phyloP scores from a whole-genome alignment of 2,329 filamentous ascomycete genomes.

The Talaromyces pinophilus region DNA sequence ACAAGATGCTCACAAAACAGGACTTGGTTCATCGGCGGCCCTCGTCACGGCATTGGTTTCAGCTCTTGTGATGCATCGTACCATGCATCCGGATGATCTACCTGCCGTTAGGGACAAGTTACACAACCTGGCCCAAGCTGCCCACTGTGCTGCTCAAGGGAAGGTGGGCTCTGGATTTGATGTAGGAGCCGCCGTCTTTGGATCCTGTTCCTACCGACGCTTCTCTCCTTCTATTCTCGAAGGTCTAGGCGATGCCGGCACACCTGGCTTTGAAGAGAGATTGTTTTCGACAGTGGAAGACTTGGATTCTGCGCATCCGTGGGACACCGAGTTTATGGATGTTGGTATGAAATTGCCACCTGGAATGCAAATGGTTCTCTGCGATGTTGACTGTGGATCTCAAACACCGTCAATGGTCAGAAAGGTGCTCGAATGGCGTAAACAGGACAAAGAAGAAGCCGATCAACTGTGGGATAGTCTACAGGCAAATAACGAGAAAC shows the following conservation, averaged over 20 bases:
- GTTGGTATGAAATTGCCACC: conserved; percentile 69
- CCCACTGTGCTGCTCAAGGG: conserved; percentile 93
- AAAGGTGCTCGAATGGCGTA: conserved; percentile 80
- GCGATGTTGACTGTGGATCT: conserved; percentile 91
- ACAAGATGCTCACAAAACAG: conserved; percentile 84
- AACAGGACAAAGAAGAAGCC: conserved; percentile 63
- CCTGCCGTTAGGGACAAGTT: conserved; percentile 61
- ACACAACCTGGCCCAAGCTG: conserved; percentile 91
- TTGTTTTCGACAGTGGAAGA: conserved; percentile 69
- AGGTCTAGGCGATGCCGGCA: conserved; percentile 65
- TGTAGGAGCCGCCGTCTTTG: conserved; percentile 88
- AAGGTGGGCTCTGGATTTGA: conserved; percentile 97
- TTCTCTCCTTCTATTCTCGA: conserved; percentile 79
- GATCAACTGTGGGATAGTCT: conserved; percentile 72
- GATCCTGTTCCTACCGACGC: conserved; percentile 85
- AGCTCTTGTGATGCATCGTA: conserved; percentile 48
- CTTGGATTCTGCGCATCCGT: conserved; percentile 52
- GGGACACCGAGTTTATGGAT: conserved; percentile 78
- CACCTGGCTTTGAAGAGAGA: conserved; percentile 64
- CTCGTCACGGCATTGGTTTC: conserved; percentile 81
- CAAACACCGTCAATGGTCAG: conserved; percentile 96
- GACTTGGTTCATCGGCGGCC: conserved; percentile 90
- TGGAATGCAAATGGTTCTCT: conserved; percentile 82
- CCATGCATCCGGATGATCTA: conserved; percentile 45
- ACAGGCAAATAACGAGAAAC: conserved; percentile 70